Base-by-base conservation (phyloP, 2,329 filamentous ascomycete species). In the Penicillium sp. region DNA sequence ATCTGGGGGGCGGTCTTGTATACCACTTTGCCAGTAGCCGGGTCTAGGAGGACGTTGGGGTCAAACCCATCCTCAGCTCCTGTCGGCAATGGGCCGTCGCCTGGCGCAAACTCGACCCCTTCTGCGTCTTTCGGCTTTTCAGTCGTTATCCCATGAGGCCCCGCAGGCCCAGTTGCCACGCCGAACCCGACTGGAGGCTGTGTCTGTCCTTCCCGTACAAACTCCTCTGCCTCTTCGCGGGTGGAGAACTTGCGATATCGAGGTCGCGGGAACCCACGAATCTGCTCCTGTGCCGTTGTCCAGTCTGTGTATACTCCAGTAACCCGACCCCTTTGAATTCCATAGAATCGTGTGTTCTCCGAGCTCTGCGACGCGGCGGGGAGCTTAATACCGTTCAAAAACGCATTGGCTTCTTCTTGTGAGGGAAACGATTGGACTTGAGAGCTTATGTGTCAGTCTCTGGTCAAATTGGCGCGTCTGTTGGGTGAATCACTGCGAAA, bases 361-460 rank as follows among this genome's bases (percentile, higher is more conserved):
- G 64, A 55, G 25, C 65, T 59, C 5, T 75, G 65, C 38, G 77
- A 71, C 19, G 74, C 61, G 38, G 63, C 68, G 16, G 70, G 70
- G 8, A 72, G 72, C 54, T 82, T 80, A 61, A 81, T 82, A 44
- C 89, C 89, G 1, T 82, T 84, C 26, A 90, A 80, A 69, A 90
- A 97, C 2, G 84, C 85, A 66, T 89, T 83, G n/a, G 93, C 93
- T 57, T 96, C 91, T 59, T 86, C 82, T 56, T 82, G 78, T 0
- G 82, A 85, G 10, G 80, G 76, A 69, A 96, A 97, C 1, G 88
- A 90, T 76, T 94, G 93, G 78, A 89, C 90, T 94, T 16, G 9
- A 22, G n/a, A 30, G 35, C 26, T 16, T n/a, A 10, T 37, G 30
- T 17, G 46, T 47, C 26, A 54, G 40, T 44, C n/a, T 25, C 9